phyloP scores from a whole-genome alignment of 1,284 basidiomycete species.

The Trichosporon inkin region DNA sequence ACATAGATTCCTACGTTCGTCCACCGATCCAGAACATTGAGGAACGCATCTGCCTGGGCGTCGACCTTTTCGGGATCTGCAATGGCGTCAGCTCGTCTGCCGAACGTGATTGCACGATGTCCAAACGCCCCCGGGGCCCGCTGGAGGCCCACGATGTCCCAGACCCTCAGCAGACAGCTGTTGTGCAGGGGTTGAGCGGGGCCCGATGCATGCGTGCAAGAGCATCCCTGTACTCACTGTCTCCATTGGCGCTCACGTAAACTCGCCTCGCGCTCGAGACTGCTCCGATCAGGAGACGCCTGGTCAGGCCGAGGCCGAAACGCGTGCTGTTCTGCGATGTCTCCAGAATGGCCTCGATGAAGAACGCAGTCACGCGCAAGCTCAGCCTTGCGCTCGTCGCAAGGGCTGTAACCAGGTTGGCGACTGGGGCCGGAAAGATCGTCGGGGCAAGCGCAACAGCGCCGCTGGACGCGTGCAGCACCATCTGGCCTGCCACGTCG shows the following conservation, averaged over 20 bases:
- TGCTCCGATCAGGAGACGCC: slow-evolving; percentile 49
- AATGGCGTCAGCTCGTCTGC: background rate
- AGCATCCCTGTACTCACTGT: background rate
- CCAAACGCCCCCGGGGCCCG: background rate
- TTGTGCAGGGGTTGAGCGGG: background rate
- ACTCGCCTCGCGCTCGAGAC: slow-evolving; percentile 48
- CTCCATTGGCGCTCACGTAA: slow-evolving; percentile 40
- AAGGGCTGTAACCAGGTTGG: slow-evolving; percentile 48
- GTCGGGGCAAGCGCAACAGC: slow-evolving; percentile 26
- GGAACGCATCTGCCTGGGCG: slow-evolving; percentile 33
- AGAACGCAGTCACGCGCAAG: slow-evolving; percentile 46
- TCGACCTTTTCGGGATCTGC: slow-evolving; percentile 18
- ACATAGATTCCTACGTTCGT: slow-evolving; percentile 56
- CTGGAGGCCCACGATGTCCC: background rate
- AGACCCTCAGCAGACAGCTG: background rate
- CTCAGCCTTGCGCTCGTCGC: slow-evolving; percentile 47
- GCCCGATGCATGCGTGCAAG: background rate
- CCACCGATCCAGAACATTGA: slow-evolving; percentile 53
- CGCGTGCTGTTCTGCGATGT: slow-evolving; percentile 39
- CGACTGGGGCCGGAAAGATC: slow-evolving; percentile 48
- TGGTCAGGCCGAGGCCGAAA: slow-evolving; percentile 44
- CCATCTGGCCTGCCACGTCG: background rate
- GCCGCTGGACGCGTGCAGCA: background rate
- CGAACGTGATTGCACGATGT: slow-evolving; percentile 27
- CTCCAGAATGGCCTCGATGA: slow-evolving; percentile 51